A percentile compares a stretch with the other conserved stretches of the same genome.
Evolutionary conservation across 345 rosid species (phyloP).

Genomic region (Diplotaxis tenuifolia): DNA sequence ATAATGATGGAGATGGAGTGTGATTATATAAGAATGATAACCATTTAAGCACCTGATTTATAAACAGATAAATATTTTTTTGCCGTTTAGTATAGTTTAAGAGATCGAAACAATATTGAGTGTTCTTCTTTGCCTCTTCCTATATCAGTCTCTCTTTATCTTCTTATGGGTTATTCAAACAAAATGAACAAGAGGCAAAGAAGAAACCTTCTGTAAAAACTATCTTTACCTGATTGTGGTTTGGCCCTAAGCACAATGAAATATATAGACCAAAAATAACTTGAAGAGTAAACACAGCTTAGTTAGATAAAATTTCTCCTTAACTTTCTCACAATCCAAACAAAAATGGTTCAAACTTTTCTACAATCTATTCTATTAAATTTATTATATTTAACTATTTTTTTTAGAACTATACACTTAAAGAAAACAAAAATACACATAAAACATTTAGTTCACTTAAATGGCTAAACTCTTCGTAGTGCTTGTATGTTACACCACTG

Average conservation of each 20-base stretch:
- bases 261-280: not conserved
- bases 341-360: not conserved
- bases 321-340: constrained; percentile 25
- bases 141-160: not conserved
- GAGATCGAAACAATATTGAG: not conserved
- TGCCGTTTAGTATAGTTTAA: not conserved
- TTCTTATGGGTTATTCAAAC: not conserved
- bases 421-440: not conserved
- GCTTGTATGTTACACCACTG: not conserved
- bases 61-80: not conserved
- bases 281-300: not conserved
- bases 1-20: too few relatives aligned
- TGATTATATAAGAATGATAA: too few relatives aligned
- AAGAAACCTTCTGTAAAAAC: not conserved
- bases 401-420: not conserved
- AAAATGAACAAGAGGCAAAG: not conserved
- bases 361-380: not conserved
- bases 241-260: constrained; percentile 14
- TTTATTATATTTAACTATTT: not conserved
- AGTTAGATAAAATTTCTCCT: constrained; percentile 28
- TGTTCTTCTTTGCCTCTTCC: not conserved
- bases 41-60: not conserved
- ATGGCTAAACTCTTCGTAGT: not conserved
- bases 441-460: not conserved
- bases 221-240: constrained; percentile 1